Conservation (phyloP, 768 basidiomycete species). For the Suillus plorans region DNA sequence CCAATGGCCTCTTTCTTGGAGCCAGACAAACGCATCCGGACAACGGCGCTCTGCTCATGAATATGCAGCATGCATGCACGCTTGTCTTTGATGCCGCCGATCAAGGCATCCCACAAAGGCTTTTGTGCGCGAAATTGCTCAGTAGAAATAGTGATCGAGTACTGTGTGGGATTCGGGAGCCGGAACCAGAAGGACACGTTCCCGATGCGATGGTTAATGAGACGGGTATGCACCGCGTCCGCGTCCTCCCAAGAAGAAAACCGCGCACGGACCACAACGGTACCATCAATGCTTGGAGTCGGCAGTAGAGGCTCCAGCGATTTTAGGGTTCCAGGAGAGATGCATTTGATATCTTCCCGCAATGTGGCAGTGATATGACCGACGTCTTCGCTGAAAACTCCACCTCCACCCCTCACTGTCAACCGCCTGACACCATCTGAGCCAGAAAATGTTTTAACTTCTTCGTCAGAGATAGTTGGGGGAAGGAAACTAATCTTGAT, state of each 20-base stretch:
- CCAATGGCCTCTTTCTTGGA: constrained; percentile 54
- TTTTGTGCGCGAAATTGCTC: constrained; percentile 54
- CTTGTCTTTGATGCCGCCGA: constrained; percentile 34
- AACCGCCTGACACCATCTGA: constrained; percentile 26
- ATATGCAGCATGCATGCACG: constrained; percentile 36
- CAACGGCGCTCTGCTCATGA: constrained; percentile 20
- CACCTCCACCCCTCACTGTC: constrained; percentile 17
- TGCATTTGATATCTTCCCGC: constrained; percentile 21
- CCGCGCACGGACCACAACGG: constrained; percentile 38
- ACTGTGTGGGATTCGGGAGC: constrained; percentile 51
- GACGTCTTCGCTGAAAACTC: constrained; percentile 13
- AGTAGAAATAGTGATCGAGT: constrained; percentile 45
- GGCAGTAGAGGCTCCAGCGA: constrained; percentile 27
- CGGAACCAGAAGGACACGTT: constrained; percentile 34
- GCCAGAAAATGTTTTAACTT: constrained; percentile 32
- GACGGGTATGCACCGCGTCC: constrained; percentile 35
- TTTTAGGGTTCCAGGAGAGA: constrained; percentile 17
- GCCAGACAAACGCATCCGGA: constrained; percentile 48
- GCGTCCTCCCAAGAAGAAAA: constrained; percentile 53
- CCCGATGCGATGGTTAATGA: constrained; percentile 35
- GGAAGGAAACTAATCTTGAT: constrained; percentile 48
- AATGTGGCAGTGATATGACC: constrained; percentile 23
- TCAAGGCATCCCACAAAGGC: constrained; percentile 47
- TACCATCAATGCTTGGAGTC: constrained; percentile 28
- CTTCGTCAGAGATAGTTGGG: constrained; percentile 17